Evolutionary conservation across 2,329 filamentous ascomycete genomes (phyloP), one percentile per base, ranked within the genome.

Genomic region (Fusarium cicatricum): DNA sequence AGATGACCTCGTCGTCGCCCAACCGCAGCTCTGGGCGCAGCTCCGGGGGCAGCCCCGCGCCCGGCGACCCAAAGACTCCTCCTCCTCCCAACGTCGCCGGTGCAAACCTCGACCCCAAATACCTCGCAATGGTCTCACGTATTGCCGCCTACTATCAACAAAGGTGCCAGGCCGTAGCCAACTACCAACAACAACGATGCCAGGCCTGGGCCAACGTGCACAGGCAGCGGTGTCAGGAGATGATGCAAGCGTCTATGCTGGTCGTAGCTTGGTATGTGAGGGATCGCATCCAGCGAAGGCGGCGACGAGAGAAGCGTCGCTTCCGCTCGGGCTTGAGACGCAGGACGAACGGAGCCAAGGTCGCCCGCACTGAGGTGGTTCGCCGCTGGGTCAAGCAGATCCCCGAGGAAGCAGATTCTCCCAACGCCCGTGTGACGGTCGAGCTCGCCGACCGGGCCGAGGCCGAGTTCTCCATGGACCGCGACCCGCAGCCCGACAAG

Each of bases 201-300:
- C 77, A 80, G 70, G 75, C 75, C 7, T 81, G 78, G 79, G 78
- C 78, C 50, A 75, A 70, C 59, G 71, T 76, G 65, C 77, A 81
- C 65, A 74, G 77, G 36, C 76, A 79, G 61, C 77, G 78, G 64
- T 79, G 76, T 60, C 78, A 80, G 67, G 78, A 80, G 57, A 78
- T 78, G 73, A 79, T 76, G 71, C 78, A 79, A 60, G 78, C 78
- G 1, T 77, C 79, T 52, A 80, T 80, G 75, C 67, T 81, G 17
- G 76, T 81, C 4, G 77, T 81, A 28, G 79, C 79, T 11, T 81
- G 79, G 79, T 80, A 81, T 60, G 75, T 80, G 37, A 75, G 79
- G 37, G 79, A 81, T 61, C 76, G 78, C 28, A 78, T 81, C 60
- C 71, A 75, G 54, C 74, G 78, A 28, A 72, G 78, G 23, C 72